Base-by-base conservation (phyloP, 2,329 filamentous ascomycete species). In the Aspergillus pseudotamarii region DNA sequence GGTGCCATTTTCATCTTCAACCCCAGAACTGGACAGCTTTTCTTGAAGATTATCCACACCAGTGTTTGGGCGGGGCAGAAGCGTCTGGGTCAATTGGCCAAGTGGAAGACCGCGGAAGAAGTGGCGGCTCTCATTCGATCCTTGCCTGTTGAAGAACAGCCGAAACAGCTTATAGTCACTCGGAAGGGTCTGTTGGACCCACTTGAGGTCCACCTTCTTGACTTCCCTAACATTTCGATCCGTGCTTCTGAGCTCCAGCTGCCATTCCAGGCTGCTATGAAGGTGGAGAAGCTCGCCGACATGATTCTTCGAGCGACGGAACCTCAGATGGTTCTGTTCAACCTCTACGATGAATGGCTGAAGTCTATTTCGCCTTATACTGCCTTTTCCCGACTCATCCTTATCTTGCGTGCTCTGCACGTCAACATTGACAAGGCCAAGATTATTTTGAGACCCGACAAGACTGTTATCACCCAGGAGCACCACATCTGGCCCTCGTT, bases 1-100 rank as follows among this genome's bases (percentile, higher is more conserved):
- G 95, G 95, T 76, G 95, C 96, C 53, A 98, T 99, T 77, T 99
- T 99, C 84, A 99, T 99, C 76, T 98, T 99, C 87, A 99, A 99
- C 77, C 95, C 96, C n/a, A 89, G 94, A 63, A 99, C 95, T 58
- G 95, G 95, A 57, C 95, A 99, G 75, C 82, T 99, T 45, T 99
- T 99, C 88, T 81, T 99, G 75, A 99, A 99, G 86, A 98, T 99
- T 72, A 99, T 99, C 69, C 96, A 99, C 80, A 99, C 95, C 1
- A 97, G 94, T 75, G 96, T 99, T 32, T 99, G 95, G 95, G 95
- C 95, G 58, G 95, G 95, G 60, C 95, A 99, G 81, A 99, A 99
- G 80, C 96, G 95, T 91, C 88, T 99, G 36, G 96, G 96, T 69
- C 95, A 99, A 79, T 82, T 99, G 69, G 95, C 95, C 54, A 99